A percentile compares a stretch with the other conserved stretches of the same genome.
These are phyloP conservation scores for Termitomyces sp. DNA, from an alignment of 768 basidiomycete species.

Conservation along the genomic window DNA sequence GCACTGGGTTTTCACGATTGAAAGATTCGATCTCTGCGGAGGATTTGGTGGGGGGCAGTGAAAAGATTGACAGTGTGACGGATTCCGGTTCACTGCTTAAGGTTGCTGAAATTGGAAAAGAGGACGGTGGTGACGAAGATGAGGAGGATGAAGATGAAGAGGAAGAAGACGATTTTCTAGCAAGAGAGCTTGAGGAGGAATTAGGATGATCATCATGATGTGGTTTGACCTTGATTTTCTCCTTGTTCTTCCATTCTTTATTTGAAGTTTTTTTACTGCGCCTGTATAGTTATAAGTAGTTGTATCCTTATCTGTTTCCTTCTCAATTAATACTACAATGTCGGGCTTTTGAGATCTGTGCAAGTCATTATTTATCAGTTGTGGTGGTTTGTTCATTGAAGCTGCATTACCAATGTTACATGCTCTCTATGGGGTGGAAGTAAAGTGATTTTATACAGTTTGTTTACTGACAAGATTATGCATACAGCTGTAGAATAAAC, in stretches of 20 bases:
- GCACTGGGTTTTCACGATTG: constrained; percentile 60
- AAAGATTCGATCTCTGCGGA: constrained; percentile 64
- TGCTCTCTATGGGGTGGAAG: no score
- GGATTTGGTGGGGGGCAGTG: constrained; percentile 32
- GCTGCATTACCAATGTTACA: no score
- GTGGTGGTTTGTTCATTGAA: no score
- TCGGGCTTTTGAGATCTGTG: not conserved
- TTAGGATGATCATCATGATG: constrained; percentile 49
- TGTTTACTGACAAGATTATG: no score
- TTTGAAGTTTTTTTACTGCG: not conserved
- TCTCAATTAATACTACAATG: not conserved
- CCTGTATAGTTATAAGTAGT: not conserved
- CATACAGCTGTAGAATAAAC: no score
- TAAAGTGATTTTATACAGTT: no score
- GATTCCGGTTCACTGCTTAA: constrained; percentile 10
- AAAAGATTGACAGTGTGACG: constrained; percentile 12
- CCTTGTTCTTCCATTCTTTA: not conserved
- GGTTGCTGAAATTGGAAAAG: constrained; percentile 25
- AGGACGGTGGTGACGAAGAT: constrained; percentile 40
- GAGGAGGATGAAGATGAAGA: constrained; percentile 47
- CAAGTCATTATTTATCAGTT: no score
- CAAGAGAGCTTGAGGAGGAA: constrained; percentile 75
- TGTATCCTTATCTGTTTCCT: not conserved
- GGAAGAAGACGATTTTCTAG: constrained; percentile 75
- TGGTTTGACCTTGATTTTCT: not conserved